phyloP scores from a whole-genome alignment of 768 basidiomycete species.

The Collybia sp. region DNA sequence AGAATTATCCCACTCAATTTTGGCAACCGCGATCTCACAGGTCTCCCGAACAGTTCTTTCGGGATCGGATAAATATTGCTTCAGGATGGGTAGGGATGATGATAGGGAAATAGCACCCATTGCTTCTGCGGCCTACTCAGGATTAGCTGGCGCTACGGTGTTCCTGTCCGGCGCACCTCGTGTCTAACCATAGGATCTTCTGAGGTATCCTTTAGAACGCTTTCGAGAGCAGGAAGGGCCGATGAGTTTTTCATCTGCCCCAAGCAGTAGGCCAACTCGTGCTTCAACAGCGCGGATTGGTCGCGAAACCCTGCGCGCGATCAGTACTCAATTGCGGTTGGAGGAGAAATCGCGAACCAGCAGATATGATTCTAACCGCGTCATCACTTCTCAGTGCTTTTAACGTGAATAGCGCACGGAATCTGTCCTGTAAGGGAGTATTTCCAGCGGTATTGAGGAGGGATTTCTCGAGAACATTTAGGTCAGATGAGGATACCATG shows the following conservation, averaged over 20 bases:
- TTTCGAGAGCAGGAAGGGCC: conserved; percentile 77
- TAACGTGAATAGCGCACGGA: conserved; percentile 88
- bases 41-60: conserved; percentile 86
- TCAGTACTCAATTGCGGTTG: conserved; percentile 3
- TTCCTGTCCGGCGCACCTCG: conserved; percentile 56
- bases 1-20: conserved; percentile 89
- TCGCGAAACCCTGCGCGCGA: conserved; percentile 67
- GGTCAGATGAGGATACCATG: conserved; percentile 43
- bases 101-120: conserved; percentile 87
- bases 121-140: conserved; percentile 87
- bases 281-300: conserved; percentile 87
- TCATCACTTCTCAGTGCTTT: conserved; percentile 77
- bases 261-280: conserved; percentile 95
- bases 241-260: conserved; percentile 78
- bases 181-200: conserved; percentile 98
- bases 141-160: conserved; percentile 8
- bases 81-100: conserved; percentile 62
- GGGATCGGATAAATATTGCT: conserved; percentile 65
- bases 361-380: conserved; percentile 80
- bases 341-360: conserved; percentile 43
- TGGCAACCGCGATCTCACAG: conserved; percentile 93
- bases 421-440: conserved; percentile 80
- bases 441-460: conserved; percentile 75
- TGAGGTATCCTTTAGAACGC: conserved; percentile 59
- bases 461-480: conserved; percentile 63